A percentile compares a stretch with the other conserved stretches of the same genome.
These are phyloP conservation scores for Fusarium penzigii DNA, from an alignment of 2,329 filamentous ascomycete genomes.

Conservation along the genomic window DNA sequence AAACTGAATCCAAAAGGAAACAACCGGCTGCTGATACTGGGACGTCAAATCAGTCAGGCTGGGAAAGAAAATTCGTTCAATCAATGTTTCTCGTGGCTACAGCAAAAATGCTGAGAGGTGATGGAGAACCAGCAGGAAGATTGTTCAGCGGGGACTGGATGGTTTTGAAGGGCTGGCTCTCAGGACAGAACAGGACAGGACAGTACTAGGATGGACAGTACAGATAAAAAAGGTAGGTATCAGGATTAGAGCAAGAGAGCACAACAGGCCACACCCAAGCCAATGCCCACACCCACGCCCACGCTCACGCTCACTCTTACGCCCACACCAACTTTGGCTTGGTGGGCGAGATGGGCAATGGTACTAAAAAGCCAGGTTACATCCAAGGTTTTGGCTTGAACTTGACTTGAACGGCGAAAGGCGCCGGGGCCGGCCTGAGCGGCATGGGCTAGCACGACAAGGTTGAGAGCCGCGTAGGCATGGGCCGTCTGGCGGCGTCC, in stretches of 20 bases:
- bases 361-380: conserved; percentile 5
- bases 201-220: too few species aligned
- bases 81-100: conserved; percentile 24
- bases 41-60: conserved; percentile 17
- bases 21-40: conserved; percentile 26
- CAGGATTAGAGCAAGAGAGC: too few species aligned
- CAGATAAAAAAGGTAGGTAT: too few species aligned
- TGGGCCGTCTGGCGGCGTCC: conserved; percentile 26
- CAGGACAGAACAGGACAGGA: too few species aligned
- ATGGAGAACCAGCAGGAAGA: conserved; percentile 16
- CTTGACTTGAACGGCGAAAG: conserved; percentile 9
- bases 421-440: conserved; percentile 28
- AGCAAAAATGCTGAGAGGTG: conserved; percentile 27
- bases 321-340: not conserved
- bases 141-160: conserved; percentile 25
- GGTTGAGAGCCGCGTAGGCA: conserved; percentile 33
- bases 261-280: too few species aligned
- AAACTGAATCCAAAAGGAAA: conserved; percentile 10
- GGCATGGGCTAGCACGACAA: conserved; percentile 31
- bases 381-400: not conserved
- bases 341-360: not conserved
- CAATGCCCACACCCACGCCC: too few species aligned
- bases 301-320: too few species aligned
- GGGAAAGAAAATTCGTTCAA: conserved; percentile 10
- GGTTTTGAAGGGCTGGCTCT: conserved; percentile 25